A percentile compares a stretch with the other conserved stretches of the same genome.
Conservation (phyloP, 441 rosid genomes). For the Jatropha multifida region DNA sequence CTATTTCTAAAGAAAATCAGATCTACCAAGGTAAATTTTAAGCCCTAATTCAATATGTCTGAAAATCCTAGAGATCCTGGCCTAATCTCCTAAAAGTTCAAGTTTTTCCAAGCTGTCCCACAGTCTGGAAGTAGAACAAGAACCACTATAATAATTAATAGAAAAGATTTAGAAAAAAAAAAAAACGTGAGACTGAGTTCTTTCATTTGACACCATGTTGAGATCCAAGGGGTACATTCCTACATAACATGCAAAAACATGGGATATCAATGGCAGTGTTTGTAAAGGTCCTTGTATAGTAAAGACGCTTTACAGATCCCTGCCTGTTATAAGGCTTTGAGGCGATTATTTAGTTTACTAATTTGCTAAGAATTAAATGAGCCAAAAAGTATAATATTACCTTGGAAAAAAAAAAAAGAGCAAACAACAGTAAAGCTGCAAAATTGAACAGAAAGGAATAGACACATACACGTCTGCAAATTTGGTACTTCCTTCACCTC, state of each 20-base stretch:
- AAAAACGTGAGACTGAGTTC: no score
- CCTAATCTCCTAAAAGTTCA: no score
- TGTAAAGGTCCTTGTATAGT: neutral
- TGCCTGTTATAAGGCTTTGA: neutral
- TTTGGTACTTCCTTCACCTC: conserved; percentile 85
- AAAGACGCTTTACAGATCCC: neutral
- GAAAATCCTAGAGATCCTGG: no score
- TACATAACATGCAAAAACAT: neutral
- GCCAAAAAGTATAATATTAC: neutral
- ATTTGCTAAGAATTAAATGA: neutral
- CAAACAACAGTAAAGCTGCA: neutral
- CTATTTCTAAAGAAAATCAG: no score
- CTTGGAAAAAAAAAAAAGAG: neutral
- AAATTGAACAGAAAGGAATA: conserved; percentile 7
- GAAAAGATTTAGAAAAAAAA: no score
- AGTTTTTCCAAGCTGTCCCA: no score
- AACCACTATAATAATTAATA: no score
- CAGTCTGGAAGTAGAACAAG: no score
- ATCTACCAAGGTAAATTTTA: no score
- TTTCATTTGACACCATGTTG: neutral
- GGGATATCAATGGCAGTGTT: neutral
- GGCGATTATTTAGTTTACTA: neutral
- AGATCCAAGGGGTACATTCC: no score
- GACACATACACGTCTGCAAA: conserved; percentile 90
- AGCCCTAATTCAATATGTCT: no score